These are phyloP conservation scores for Fomitopsis serialis DNA, from an alignment of 768 basidiomycete species.

Conservation along the genomic window DNA sequence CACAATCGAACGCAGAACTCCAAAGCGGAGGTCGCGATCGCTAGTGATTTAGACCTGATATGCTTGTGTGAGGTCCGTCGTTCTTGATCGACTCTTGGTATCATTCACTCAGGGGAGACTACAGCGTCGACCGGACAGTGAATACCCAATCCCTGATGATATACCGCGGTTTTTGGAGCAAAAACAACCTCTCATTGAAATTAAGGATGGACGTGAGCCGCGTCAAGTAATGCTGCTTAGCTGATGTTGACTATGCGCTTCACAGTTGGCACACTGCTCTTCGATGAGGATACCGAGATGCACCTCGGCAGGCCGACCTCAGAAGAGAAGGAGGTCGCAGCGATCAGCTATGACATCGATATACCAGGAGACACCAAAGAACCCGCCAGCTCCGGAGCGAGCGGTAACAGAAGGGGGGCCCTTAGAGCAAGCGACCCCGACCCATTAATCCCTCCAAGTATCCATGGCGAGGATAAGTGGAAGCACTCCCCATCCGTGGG, in stretches of 20 bases:
- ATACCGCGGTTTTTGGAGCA: background rate
- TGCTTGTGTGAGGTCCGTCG: conserved; percentile 3
- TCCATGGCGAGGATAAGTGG: background rate
- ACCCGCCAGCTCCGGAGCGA: too few relatives aligned
- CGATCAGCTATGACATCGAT: too few relatives aligned
- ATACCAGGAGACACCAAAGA: too few relatives aligned
- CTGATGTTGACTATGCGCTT: background rate
- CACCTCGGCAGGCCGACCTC: too few relatives aligned
- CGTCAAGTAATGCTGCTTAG: background rate
- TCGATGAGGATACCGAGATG: background rate
- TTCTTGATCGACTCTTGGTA: background rate
- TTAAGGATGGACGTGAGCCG: conserved; percentile 7
- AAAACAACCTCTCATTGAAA: conserved; percentile 4
- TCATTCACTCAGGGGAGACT: background rate
- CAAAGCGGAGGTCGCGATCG: conserved; percentile 7
- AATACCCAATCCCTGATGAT: conserved; percentile 4
- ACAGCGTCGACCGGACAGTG: background rate
- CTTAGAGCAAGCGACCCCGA: too few relatives aligned
- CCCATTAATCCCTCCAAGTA: too few relatives aligned
- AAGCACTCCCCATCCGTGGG: conserved; percentile 31
- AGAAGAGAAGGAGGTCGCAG: too few relatives aligned
- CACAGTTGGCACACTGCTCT: background rate
- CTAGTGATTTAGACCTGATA: conserved; percentile 6
- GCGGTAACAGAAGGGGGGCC: too few relatives aligned
- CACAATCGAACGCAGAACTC: conserved; percentile 4